A percentile compares a stretch with the other conserved stretches of the same genome.
These are phyloP conservation scores for Fusarium nodosum DNA, from an alignment of 2,329 filamentous ascomycete genomes.

Conservation along the genomic window DNA sequence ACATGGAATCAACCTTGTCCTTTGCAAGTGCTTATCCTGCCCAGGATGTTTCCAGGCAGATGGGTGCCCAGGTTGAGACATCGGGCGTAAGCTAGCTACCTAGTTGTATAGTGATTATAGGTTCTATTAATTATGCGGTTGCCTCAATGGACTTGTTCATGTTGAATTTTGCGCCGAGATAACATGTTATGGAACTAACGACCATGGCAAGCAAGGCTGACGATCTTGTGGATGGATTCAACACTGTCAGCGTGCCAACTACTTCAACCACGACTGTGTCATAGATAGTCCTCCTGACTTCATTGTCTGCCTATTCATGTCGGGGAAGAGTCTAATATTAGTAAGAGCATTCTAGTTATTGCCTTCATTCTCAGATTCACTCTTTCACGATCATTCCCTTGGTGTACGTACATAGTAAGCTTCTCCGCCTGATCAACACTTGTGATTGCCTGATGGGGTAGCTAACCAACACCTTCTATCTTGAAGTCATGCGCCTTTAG, in stretches of 20 bases:
- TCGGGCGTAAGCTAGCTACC: constrained; percentile 4
- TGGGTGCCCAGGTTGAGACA: background rate
- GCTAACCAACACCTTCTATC: background rate
- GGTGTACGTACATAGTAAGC: background rate
- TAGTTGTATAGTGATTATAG: background rate
- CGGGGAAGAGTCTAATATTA: background rate
- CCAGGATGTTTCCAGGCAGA: background rate
- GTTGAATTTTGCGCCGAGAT: background rate
- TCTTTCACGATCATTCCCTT: background rate
- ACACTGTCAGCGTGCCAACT: background rate
- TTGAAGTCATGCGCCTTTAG: background rate
- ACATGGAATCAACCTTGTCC: constrained; percentile 8
- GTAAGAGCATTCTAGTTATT: background rate
- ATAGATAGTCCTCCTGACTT: background rate
- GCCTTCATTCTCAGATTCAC: background rate
- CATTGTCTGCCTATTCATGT: background rate
- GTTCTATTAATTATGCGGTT: background rate
- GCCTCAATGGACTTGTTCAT: background rate
- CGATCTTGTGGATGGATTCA: background rate
- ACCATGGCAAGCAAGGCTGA: background rate
- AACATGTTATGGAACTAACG: background rate
- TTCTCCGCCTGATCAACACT: constrained; percentile 9
- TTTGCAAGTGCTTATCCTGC: constrained; percentile 6
- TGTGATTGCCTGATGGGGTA: constrained; percentile 10
- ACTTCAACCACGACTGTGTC: background rate